A percentile compares a stretch with the other conserved stretches of the same genome.
These are phyloP conservation scores for Thielaviopsis euricoi DNA, from an alignment of 2,329 filamentous ascomycete species.

Conservation along the genomic window DNA sequence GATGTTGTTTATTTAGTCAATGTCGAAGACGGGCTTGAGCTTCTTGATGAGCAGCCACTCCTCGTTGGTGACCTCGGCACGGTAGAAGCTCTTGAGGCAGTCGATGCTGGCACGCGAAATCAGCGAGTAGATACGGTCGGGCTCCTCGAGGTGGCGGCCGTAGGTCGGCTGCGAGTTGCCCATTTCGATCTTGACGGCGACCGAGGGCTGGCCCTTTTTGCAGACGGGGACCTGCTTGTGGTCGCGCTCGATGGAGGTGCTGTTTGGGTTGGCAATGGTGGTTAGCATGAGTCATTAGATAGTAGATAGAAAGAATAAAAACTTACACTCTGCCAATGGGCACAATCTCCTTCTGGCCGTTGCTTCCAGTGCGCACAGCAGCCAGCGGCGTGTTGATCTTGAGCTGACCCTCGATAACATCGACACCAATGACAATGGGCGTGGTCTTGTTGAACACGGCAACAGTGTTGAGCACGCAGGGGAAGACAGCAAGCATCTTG, in stretches of 20 bases:
- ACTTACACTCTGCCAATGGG: slow-evolving; percentile 84
- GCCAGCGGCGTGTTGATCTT: slow-evolving; percentile 80
- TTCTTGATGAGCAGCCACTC: slow-evolving; percentile 94
- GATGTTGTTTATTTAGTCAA: slow-evolving; percentile 47
- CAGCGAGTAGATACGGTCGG: slow-evolving; percentile 70
- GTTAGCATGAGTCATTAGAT: no score
- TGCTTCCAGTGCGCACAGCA: slow-evolving; percentile 68
- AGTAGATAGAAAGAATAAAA: neutral
- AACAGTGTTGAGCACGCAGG: slow-evolving; percentile 75
- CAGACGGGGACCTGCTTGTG: slow-evolving; percentile 87
- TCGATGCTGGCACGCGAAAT: slow-evolving; percentile 84
- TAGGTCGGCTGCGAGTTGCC: slow-evolving; percentile 84
- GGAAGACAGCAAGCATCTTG: slow-evolving; percentile 93
- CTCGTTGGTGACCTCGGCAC: slow-evolving; percentile 71
- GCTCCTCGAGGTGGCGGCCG: slow-evolving; percentile 86
- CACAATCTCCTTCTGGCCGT: slow-evolving; percentile 70
- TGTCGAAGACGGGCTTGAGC: slow-evolving; percentile 87
- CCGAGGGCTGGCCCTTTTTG: slow-evolving; percentile 94
- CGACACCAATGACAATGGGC: slow-evolving; percentile 88
- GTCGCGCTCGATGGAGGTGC: slow-evolving; percentile 91
- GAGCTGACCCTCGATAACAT: slow-evolving; percentile 81
- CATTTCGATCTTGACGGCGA: slow-evolving; percentile 94
- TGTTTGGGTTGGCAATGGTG: slow-evolving; percentile 21
- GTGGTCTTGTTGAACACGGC: slow-evolving; percentile 97
- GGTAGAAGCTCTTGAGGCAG: slow-evolving; percentile 89